A percentile compares a stretch with the other conserved stretches of the same genome.
Evolutionary conservation across 2,329 filamentous ascomycete genomes (phyloP).

Genomic region (Chalara sp.): DNA sequence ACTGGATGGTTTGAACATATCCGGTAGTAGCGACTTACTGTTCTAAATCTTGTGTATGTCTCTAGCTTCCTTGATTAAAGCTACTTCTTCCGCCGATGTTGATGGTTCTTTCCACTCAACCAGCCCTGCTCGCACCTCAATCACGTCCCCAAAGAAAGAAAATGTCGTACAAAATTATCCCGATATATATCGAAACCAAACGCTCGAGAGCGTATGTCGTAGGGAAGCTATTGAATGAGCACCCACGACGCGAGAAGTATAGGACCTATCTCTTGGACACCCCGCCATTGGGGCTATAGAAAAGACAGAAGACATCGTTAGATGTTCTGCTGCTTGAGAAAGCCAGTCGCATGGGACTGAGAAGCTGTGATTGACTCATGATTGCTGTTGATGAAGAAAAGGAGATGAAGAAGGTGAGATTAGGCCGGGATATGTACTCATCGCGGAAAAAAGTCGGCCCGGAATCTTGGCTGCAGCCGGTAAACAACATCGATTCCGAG

Average conservation of each 20-base stretch:
- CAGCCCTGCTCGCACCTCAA: conserved; percentile 4
- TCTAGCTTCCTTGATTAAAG: conserved; percentile 8
- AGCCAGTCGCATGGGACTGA: conserved; percentile 22
- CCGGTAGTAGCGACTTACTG: conserved; percentile 5
- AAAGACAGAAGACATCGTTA: conserved; percentile 18
- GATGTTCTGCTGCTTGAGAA: conserved; percentile 16
- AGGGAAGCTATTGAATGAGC: conserved; percentile 20
- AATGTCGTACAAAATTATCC: conserved; percentile 5
- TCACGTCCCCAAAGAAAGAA: conserved; percentile 7
- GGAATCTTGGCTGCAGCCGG: no score
- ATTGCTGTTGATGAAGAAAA: conserved; percentile 17
- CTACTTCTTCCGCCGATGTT: conserved; percentile 8
- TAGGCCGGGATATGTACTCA: no score
- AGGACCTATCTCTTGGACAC: conserved; percentile 23
- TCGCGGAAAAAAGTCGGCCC: no score
- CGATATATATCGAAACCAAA: conserved; percentile 10
- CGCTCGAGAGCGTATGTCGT: conserved; percentile 16
- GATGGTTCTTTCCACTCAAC: conserved; percentile 8
- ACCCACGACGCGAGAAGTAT: conserved; percentile 15
- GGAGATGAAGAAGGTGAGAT: background rate
- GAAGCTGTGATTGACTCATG: conserved; percentile 19
- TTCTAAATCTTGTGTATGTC: conserved; percentile 6
- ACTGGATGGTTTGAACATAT: background rate
- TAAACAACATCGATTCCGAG: no score
- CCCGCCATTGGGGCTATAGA: conserved; percentile 27